Evolutionary conservation across 805 yeast genomes (phyloP), one percentile per base, ranked within the genome.

Genomic region (Starmerella floris): DNA sequence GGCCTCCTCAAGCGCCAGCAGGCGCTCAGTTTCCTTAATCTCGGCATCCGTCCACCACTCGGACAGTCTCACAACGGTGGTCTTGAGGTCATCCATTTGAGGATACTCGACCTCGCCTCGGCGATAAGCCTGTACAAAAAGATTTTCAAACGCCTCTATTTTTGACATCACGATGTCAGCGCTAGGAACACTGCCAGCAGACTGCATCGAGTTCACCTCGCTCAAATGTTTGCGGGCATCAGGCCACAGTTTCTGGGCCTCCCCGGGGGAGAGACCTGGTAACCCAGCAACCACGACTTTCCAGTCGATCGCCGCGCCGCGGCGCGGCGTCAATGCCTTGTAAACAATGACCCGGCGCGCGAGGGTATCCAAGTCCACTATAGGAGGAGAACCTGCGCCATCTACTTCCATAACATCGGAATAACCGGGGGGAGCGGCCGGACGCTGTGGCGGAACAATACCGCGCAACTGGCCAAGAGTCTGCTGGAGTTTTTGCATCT

Each of bases 271-370:
- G 2, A 10, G 51, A 16, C 58, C 68, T 4, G 62, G 66, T 37
- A 81, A 70, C 5, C 73, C 56, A 0, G 53, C 55, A 0, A 79
- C 66, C 5, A 85, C 75, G 28, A 67, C 59, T 0, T 67, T 69
- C 80, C 93, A 85, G 45, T 75, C 77, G 30, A 82, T 78, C 16
- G 60, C 66, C 31, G 80, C 68, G 30, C 57, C 45, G 19, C 42
- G 15, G 85, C 71, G 48, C 78, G 76, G 3, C 79, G 72, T 17
- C 83, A 77, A 11, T 80, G 74, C 13, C 79, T 79, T 2, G 78
- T 70, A 46, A 3, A 46, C 41, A 22, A 43, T 37, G 11, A 43
- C 42, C 10, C 45, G n/a, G 3, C 48, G 21, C 3, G 45, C 49
- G 2, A 44, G 35, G 9, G 2, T 4, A 16, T 40, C 47, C 2